Conservation (phyloP, 768 basidiomycete species). For the Leucogyrophana mollusca region DNA sequence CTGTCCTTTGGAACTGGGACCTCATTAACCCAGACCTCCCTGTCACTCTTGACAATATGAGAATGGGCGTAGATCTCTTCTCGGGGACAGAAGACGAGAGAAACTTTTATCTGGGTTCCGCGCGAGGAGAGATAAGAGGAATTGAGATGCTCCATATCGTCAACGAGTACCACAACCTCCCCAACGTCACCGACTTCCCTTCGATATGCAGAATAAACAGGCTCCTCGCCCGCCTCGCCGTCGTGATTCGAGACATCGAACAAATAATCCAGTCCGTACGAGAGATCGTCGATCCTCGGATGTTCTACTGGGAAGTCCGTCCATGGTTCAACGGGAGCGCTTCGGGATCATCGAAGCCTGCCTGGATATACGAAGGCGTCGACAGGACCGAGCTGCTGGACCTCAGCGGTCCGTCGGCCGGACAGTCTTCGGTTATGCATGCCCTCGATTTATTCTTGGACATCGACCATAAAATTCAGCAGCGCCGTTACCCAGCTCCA, state of each 20-base stretch:
- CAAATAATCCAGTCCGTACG: constrained; percentile 69
- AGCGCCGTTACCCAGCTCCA: constrained; percentile 66
- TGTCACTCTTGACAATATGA: constrained; percentile 71
- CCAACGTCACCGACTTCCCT: constrained; percentile 60
- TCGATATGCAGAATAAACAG: constrained; percentile 66
- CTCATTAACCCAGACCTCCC: constrained; percentile 56
- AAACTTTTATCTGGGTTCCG: constrained; percentile 85
- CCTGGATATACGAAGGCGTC: constrained; percentile 82
- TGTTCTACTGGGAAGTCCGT: constrained; percentile 87
- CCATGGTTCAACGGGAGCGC: constrained; percentile 92
- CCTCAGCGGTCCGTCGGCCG: constrained; percentile 87
- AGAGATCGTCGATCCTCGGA: constrained; percentile 73
- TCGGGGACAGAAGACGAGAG: constrained; percentile 83
- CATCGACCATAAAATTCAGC: constrained; percentile 81
- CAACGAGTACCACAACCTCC: constrained; percentile 80
- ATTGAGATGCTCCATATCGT: constrained; percentile 85
- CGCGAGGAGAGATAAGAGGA: constrained; percentile 81
- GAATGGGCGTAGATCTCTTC: constrained; percentile 63
- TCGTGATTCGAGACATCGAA: constrained; percentile 72
- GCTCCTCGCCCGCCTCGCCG: constrained; percentile 68
- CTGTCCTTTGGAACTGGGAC: constrained; percentile 92
- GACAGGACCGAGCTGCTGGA: constrained; percentile 55
- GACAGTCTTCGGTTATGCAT: constrained; percentile 91
- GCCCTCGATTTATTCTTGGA: constrained; percentile 84
- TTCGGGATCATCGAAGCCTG: constrained; percentile 45